These are phyloP conservation scores for Bodo saltans DNA, from an alignment of 78 protist species.

Conservation along the genomic window DNA sequence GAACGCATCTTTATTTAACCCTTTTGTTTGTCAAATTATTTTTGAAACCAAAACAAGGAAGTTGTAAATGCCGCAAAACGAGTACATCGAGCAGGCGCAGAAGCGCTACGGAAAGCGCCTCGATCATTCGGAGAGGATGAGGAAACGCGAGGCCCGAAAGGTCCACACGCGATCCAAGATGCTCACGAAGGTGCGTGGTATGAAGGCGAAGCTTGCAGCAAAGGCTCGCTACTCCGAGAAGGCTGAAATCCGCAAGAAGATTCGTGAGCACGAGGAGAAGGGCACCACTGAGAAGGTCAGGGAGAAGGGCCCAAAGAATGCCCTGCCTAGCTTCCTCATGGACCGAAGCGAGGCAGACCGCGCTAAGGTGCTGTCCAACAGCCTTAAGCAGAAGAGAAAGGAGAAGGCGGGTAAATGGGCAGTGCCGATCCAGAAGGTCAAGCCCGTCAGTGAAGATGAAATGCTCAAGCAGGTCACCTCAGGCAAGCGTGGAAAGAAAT, in stretches of 20 bases:
- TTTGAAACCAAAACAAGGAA: background rate
- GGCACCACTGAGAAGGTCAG: conserved; percentile 68
- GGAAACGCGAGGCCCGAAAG: conserved; percentile 89
- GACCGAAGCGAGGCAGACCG: conserved; percentile 89
- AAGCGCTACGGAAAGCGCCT: conserved; percentile 91
- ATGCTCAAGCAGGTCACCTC: conserved; percentile 87
- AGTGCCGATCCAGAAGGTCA: conserved; percentile 96
- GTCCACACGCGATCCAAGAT: conserved; percentile 72
- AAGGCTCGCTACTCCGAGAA: conserved; percentile 92
- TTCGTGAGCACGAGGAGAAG: conserved; percentile 87
- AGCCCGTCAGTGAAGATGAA: conserved; percentile 86
- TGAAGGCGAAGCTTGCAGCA: conserved; percentile 85
- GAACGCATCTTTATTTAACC: too few species aligned
- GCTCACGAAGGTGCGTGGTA: conserved; percentile 85
- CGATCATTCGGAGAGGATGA: conserved; percentile 87
- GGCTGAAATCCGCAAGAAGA: conserved; percentile 88
- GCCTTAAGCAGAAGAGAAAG: conserved; percentile 96
- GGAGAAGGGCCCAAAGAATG: conserved; percentile 80
- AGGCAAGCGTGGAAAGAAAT: conserved; percentile 89
- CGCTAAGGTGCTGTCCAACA: conserved; percentile 90
- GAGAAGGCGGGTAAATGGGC: conserved; percentile 99
- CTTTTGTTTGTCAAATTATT: too few species aligned
- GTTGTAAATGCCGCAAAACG: conserved; percentile 80
- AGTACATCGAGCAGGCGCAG: conserved; percentile 85
- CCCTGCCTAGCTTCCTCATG: conserved; percentile 95